phyloP scores from a whole-genome alignment of 2,329 filamentous ascomycete species.

The Thermochaetoides dissita region DNA sequence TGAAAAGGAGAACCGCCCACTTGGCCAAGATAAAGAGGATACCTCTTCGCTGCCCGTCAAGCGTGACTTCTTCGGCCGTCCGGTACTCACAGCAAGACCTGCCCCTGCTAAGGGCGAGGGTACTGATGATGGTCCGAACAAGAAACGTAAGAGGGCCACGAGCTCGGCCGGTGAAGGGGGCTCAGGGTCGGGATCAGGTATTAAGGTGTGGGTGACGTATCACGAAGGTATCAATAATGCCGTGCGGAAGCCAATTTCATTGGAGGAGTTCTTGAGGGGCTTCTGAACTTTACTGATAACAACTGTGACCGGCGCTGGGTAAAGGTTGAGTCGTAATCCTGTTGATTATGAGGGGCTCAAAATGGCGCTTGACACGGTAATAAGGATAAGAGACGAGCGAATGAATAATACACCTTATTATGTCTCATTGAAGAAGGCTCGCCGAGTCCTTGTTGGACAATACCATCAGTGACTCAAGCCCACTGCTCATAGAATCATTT shows the following conservation, averaged over 20 bases:
- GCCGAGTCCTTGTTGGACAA: too few species aligned
- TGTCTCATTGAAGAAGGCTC: too few species aligned
- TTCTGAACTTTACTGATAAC: constrained; percentile 20
- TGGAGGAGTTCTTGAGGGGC: constrained; percentile 62
- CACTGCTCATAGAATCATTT: too few species aligned
- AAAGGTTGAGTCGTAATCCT: too few species aligned
- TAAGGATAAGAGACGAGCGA: too few species aligned
- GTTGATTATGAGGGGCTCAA: too few species aligned
- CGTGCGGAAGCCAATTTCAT: constrained; percentile 71
- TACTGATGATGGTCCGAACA: constrained; percentile 22
- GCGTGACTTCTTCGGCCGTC: constrained; percentile 73
- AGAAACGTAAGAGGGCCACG: constrained; percentile 2
- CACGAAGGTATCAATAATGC: constrained; percentile 89
- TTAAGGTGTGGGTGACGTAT: constrained; percentile 70
- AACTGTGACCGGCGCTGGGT: too few species aligned
- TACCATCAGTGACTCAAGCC: too few species aligned
- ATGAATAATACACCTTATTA: too few species aligned
- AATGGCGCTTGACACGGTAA: too few species aligned
- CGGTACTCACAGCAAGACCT: too few species aligned
- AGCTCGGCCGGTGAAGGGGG: constrained; percentile 27
- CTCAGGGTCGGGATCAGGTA: constrained; percentile 12
- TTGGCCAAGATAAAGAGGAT: constrained; percentile 28
- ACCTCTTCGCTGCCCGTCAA: constrained; percentile 34
- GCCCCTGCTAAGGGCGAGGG: too few species aligned
- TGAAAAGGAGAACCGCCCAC: constrained; percentile 25